Evolutionary conservation across 73 alveolate genomes (phyloP).

Genomic region (Stentor roeselii): DNA sequence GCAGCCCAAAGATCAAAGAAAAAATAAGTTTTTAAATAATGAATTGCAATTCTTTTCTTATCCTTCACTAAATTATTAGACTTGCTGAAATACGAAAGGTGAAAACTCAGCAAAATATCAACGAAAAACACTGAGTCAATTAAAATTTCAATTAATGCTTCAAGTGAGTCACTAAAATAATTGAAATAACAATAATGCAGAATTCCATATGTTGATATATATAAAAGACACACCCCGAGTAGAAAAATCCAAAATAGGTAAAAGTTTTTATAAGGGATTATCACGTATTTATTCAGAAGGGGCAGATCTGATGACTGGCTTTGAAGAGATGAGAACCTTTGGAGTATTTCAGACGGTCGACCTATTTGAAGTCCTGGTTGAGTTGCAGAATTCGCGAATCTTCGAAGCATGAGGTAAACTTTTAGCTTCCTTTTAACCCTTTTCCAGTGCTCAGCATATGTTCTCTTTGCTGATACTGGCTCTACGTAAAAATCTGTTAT

Average conservation of each 20-base stretch:
- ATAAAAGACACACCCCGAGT: background rate
- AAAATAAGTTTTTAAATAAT: too few relatives aligned
- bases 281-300: background rate
- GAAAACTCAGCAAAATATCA: background rate
- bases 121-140: background rate
- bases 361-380: background rate
- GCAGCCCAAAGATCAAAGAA: background rate
- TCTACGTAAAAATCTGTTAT: too few relatives aligned
- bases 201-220: background rate
- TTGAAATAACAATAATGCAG: too few relatives aligned
- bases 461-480: too few relatives aligned
- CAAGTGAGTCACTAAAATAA: background rate
- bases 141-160: background rate
- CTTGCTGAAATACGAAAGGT: background rate
- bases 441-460: background rate
- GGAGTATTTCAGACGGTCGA: background rate
- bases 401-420: background rate
- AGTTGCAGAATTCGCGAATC: background rate
- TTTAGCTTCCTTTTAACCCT: background rate
- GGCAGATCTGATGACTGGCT: background rate
- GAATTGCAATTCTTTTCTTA: too few relatives aligned
- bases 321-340: background rate
- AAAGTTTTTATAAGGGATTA: background rate
- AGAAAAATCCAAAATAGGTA: background rate
- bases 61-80: background rate